phyloP scores from a whole-genome alignment of 495 filamentous ascomycete genomes.

The Bacidia rubella region DNA sequence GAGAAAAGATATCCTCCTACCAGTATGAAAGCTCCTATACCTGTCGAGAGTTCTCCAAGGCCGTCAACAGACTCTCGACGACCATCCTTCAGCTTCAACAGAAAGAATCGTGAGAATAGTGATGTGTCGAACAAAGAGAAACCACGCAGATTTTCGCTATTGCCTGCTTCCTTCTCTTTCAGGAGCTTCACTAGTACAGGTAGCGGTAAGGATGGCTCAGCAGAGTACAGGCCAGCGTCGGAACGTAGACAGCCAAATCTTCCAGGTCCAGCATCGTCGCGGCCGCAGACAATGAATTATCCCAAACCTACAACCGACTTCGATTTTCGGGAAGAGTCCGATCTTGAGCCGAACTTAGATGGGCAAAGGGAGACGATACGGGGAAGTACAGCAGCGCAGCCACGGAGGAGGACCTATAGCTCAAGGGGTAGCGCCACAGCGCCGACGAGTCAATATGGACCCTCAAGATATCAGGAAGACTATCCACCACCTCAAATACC shows the following conservation, averaged over 20 bases:
- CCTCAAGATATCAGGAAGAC: constrained; percentile 3
- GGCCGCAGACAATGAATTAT: constrained; percentile 18
- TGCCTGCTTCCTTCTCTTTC: constrained; percentile 62
- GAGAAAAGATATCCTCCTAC: constrained; percentile 56
- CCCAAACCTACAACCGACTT: constrained; percentile 7
- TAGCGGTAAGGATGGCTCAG: constrained; percentile 15
- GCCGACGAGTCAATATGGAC: constrained; percentile 9
- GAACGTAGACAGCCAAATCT: constrained; percentile 16
- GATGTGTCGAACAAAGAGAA: constrained; percentile 39
- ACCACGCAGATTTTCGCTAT: constrained; percentile 61
- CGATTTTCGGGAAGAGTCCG: constrained; percentile 11
- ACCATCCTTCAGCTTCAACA: constrained; percentile 59
- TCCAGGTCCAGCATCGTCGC: constrained; percentile 10
- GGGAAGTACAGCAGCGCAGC: constrained; percentile 5
- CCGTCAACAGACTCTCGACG: constrained; percentile 70
- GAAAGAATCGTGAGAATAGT: constrained; percentile 50
- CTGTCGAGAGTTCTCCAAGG: constrained; percentile 41
- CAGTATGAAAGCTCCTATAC: constrained; percentile 55
- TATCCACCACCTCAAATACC: constrained; percentile 7
- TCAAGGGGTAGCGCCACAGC: constrained; percentile 1
- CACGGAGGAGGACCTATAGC: constrained; percentile 8
- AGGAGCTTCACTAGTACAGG: constrained; percentile 35
- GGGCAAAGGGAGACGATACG: constrained; percentile 12
- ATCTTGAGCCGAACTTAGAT: constrained; percentile 8
- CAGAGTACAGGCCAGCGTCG: constrained; percentile 13